These are phyloP conservation scores for Moelleriella libera DNA, from an alignment of 2,329 filamentous ascomycete genomes.

Conservation along the genomic window DNA sequence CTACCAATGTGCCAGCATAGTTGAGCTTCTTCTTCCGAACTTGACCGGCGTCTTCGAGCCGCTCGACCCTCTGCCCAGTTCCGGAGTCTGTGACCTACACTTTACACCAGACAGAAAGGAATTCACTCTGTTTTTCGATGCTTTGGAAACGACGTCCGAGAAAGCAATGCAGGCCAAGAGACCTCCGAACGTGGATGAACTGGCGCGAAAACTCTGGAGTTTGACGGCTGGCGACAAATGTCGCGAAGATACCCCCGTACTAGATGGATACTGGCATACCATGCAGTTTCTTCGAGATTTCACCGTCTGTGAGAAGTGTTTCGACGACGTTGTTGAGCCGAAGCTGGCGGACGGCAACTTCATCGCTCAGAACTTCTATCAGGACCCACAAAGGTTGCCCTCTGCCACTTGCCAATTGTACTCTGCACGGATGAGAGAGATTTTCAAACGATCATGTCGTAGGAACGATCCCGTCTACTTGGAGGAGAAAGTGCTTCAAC, in stretches of 20 bases:
- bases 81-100: slow-evolving; percentile 55
- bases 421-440: slow-evolving; percentile 60
- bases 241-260: slow-evolving; percentile 44
- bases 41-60: slow-evolving; percentile 53
- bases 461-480: slow-evolving; percentile 55
- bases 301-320: slow-evolving; percentile 80
- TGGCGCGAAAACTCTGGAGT: slow-evolving; percentile 50
- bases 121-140: slow-evolving; percentile 46
- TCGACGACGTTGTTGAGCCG: slow-evolving; percentile 64
- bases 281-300: slow-evolving; percentile 64
- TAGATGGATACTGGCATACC: slow-evolving; percentile 59
- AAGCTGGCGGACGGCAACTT: slow-evolving; percentile 35
- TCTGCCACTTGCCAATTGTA: slow-evolving; percentile 64
- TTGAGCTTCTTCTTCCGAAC: slow-evolving; percentile 61
- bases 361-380: slow-evolving; percentile 52
- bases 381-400: slow-evolving; percentile 39
- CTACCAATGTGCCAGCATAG: slow-evolving; percentile 54
- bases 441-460: slow-evolving; percentile 54
- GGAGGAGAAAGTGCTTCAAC: slow-evolving; percentile 38
- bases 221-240: slow-evolving; percentile 49
- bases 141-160: slow-evolving; percentile 43
- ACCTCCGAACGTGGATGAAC: slow-evolving; percentile 41
- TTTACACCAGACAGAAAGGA: slow-evolving; percentile 35
- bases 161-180: slow-evolving; percentile 27
- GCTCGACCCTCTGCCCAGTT: slow-evolving; percentile 29